Evolutionary conservation across 805 yeast species (phyloP).

Genomic region (Babjeviella inositovora): DNA sequence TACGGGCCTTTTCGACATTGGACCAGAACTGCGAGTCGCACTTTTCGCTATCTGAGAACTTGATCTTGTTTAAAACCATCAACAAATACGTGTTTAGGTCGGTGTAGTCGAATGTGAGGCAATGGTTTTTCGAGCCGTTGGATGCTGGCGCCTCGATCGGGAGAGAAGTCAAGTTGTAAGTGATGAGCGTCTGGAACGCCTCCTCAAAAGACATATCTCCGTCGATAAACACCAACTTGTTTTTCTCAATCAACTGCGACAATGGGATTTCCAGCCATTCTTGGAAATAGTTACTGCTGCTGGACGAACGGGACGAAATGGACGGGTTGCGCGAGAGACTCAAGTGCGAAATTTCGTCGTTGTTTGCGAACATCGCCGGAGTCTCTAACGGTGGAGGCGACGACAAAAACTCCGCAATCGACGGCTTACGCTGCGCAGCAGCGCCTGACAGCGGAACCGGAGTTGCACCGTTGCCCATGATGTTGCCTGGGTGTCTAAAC

Average conservation of each 20-base stretch:
- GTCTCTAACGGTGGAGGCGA: slow-evolving; percentile 55
- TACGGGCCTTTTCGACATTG: slow-evolving; percentile 49
- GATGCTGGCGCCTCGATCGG: slow-evolving; percentile 57
- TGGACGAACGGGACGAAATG: slow-evolving; percentile 9
- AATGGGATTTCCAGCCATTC: slow-evolving; percentile 70
- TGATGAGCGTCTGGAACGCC: slow-evolving; percentile 67
- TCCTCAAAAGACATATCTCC: slow-evolving; percentile 63
- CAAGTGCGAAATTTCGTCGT: slow-evolving; percentile 4
- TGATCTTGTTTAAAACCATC: slow-evolving; percentile 63
- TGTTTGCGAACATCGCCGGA: slow-evolving; percentile 1
- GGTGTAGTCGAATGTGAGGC: slow-evolving; percentile 81
- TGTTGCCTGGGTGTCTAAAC: no score
- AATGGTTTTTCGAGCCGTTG: slow-evolving; percentile 45
- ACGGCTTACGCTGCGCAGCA: slow-evolving; percentile 34
- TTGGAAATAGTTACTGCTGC: slow-evolving; percentile 10
- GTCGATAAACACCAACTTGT: slow-evolving; percentile 57
- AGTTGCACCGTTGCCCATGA: no score
- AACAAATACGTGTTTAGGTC: slow-evolving; percentile 80
- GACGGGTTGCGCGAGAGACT: slow-evolving; percentile 19
- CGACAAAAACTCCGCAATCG: slow-evolving; percentile 60
- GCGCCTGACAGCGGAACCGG: no score
- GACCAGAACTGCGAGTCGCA: slow-evolving; percentile 15
- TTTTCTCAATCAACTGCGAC: slow-evolving; percentile 61
- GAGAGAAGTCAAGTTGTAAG: slow-evolving; percentile 66
- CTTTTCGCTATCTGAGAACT: slow-evolving; percentile 16